A percentile compares a stretch with the other conserved stretches of the same genome.
Conservation (phyloP, 176 grass and related monocot species). For the Triticum dicoccoides region DNA sequence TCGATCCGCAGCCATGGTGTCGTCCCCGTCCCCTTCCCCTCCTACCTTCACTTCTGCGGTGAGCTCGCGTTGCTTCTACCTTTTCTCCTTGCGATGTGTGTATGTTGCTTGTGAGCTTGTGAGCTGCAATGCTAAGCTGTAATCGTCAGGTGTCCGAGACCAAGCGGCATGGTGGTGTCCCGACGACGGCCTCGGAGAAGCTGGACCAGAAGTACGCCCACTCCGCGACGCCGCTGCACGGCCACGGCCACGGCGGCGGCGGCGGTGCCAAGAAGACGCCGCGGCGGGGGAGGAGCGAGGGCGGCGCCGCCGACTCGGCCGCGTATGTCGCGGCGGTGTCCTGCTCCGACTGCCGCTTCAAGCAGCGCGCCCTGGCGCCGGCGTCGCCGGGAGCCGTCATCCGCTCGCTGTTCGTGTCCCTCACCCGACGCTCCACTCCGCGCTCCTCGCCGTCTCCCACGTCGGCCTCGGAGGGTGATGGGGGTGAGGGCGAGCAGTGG, state of each 20-base stretch:
- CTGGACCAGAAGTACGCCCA: conserved; percentile 40
- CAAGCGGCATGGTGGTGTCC: conserved; percentile 1
- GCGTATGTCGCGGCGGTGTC: conserved; percentile 62
- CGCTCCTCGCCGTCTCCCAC: conserved; percentile 38
- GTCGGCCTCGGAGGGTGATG: conserved; percentile 24
- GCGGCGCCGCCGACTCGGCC: conserved; percentile 23
- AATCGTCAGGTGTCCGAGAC: conserved; percentile 44
- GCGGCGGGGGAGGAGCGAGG: conserved; percentile 17
- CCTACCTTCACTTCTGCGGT: conserved; percentile 37
- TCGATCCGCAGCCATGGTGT: conserved; percentile 40
- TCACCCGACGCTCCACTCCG: conserved; percentile 63
- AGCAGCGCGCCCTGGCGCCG: conserved; percentile 41
- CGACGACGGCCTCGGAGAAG: conserved; percentile 17
- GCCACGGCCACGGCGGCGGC: not conserved
- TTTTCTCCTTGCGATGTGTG: too few species aligned
- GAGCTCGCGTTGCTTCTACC: conserved; percentile 14
- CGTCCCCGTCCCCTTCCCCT: conserved; percentile 43
- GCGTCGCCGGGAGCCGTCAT: conserved; percentile 52
- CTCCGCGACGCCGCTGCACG: conserved; percentile 62
- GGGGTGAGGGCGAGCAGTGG: conserved; percentile 54
- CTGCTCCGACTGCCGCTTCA: conserved; percentile 61
- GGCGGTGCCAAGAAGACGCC: conserved; percentile 34
- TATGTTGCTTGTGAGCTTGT: not conserved
- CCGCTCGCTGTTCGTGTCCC: conserved; percentile 61
- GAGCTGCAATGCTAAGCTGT: conserved; percentile 12